A percentile compares a stretch with the other conserved stretches of the same genome.
phyloP scores from a whole-genome alignment of 139 green algal species.

The Dunaliella sp. region DNA sequence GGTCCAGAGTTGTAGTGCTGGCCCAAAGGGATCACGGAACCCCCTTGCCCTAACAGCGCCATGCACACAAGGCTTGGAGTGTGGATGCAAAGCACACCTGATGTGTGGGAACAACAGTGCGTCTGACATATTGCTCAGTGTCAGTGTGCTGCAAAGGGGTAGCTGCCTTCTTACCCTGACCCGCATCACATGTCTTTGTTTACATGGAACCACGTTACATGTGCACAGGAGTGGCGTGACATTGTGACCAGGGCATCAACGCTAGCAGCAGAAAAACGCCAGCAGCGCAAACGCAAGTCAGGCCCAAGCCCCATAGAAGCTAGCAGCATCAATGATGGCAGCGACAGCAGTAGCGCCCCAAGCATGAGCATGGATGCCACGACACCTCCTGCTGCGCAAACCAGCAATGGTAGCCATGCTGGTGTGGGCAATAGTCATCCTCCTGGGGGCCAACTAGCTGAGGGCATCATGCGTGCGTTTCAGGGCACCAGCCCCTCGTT shows the following conservation, averaged over 20 bases:
- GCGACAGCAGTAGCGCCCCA: background rate
- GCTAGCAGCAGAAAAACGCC: slow-evolving; percentile 16
- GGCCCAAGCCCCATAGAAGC: background rate
- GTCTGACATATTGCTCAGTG: too few relatives aligned
- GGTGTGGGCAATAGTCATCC: background rate
- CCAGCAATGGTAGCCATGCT: slow-evolving; percentile 14
- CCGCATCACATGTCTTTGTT: too few relatives aligned
- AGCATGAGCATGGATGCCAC: too few relatives aligned
- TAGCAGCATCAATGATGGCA: slow-evolving; percentile 6
- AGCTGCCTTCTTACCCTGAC: too few relatives aligned
- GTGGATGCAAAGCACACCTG: too few relatives aligned
- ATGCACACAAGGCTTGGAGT: too few relatives aligned
- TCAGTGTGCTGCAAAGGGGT: too few relatives aligned
- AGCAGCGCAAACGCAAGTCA: slow-evolving; percentile 12
- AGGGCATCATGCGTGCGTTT: slow-evolving; percentile 50
- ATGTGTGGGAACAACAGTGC: too few relatives aligned
- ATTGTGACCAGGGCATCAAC: slow-evolving; percentile 44
- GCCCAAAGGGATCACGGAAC: too few relatives aligned
- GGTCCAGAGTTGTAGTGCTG: too few relatives aligned
- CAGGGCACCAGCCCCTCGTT: slow-evolving; percentile 68
- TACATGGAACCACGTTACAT: background rate
- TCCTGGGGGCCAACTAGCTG: background rate
- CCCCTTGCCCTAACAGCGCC: too few relatives aligned
- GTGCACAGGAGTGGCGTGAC: slow-evolving; percentile 33
- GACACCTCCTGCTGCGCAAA: too few relatives aligned